Percentiles rank a stretch among this genome's conserved stretches.
phyloP scores from a whole-genome alignment of 2,329 filamentous ascomycete genomes.

The Orbilia brochopaga region DNA sequence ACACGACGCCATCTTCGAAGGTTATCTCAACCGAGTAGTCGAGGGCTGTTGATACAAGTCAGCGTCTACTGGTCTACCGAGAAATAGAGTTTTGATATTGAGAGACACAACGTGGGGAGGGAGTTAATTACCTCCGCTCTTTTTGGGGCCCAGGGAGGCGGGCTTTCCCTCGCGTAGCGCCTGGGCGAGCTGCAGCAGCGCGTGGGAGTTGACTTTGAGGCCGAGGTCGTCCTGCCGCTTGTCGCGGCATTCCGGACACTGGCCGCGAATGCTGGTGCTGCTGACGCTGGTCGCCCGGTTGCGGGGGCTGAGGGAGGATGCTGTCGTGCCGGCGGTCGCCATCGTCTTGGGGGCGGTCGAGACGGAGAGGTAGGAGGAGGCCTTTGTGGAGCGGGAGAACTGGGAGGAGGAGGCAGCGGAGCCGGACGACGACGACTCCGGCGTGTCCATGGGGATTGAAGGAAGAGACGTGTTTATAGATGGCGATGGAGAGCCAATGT shows the following conservation, averaged over 20 bases:
- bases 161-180: slow-evolving; percentile 25
- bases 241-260: slow-evolving; percentile 44
- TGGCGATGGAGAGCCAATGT: no score
- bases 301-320: slow-evolving; percentile 9
- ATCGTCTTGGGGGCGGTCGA: slow-evolving; percentile 11
- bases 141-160: slow-evolving; percentile 17
- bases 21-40: slow-evolving; percentile 35
- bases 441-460: slow-evolving; percentile 25
- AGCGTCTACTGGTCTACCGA: no score
- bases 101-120: not conserved
- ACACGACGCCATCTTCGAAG: slow-evolving; percentile 47
- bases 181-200: slow-evolving; percentile 28
- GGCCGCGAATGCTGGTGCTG: slow-evolving; percentile 43
- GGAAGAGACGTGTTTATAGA: no score
- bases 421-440: slow-evolving; percentile 42
- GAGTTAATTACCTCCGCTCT: slow-evolving; percentile 21
- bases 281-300: slow-evolving; percentile 37
- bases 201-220: slow-evolving; percentile 36
- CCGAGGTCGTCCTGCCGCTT: slow-evolving; percentile 49
- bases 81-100: no score
- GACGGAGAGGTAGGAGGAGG: slow-evolving; percentile 31
- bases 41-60: slow-evolving; percentile 23
- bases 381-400: slow-evolving; percentile 43
- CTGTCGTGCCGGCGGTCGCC: slow-evolving; percentile 25
- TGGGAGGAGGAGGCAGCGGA: slow-evolving; percentile 41